Conservation (phyloP, 208 protist genomes). For the Acanthamoeba comandoni region DNA sequence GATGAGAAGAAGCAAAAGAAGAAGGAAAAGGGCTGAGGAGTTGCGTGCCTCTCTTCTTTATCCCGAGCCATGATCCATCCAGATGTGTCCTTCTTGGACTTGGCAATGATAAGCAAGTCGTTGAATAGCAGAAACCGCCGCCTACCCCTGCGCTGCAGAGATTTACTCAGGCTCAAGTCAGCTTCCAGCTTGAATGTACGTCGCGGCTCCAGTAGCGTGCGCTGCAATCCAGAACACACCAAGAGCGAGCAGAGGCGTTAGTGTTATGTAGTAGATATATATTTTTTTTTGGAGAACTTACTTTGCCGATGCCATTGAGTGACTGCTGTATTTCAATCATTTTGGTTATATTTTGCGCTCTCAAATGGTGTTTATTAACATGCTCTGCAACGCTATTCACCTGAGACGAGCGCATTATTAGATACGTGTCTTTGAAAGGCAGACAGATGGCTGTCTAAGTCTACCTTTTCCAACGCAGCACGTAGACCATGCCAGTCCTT, state of each 20-base stretch:
- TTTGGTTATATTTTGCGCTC: conserved; percentile 52
- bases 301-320: conserved; percentile 55
- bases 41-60: too few species aligned
- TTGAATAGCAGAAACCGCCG: conserved; percentile 48
- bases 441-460: too few species aligned
- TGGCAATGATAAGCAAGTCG: conserved; percentile 49
- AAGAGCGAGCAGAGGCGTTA: neutral
- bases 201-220: conserved; percentile 11
- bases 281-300: too few species aligned
- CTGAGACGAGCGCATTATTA: too few species aligned
- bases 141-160: conserved; percentile 25
- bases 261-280: neutral
- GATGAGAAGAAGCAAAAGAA: too few species aligned
- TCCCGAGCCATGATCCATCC: too few species aligned
- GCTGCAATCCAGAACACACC: neutral
- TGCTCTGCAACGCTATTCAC: conserved; percentile 38
- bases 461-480: too few species aligned
- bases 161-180: conserved; percentile 38
- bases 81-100: conserved; percentile 61
- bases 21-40: too few species aligned
- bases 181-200: conserved; percentile 36
- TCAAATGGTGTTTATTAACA: conserved; percentile 48
- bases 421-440: too few species aligned
- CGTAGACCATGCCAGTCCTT: too few species aligned
- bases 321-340: conserved; percentile 69